These are phyloP conservation scores for Boletus vinaceobasis DNA, from an alignment of 768 basidiomycete genomes.

Conservation along the genomic window DNA sequence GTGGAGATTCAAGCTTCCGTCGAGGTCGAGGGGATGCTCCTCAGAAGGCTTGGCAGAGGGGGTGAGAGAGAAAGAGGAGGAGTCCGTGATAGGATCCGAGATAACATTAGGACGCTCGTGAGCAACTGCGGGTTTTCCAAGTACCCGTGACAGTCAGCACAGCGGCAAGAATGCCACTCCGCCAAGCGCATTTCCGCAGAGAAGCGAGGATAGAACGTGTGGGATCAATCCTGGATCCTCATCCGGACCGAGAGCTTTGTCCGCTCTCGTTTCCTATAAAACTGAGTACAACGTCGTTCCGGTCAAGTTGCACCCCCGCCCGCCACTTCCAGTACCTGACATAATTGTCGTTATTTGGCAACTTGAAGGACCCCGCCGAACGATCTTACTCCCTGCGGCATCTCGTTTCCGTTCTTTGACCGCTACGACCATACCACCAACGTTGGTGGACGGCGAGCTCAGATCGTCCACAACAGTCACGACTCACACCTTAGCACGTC, in stretches of 20 bases:
- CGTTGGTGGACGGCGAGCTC: neutral
- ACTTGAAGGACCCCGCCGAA: conserved; percentile 10
- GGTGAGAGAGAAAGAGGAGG: neutral
- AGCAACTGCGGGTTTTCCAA: neutral
- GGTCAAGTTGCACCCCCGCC: neutral
- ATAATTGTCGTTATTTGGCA: conserved; percentile 10
- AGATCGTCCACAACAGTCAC: conserved; percentile 3
- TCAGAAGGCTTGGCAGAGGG: neutral
- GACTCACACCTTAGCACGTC: neutral
- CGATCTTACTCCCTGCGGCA: neutral
- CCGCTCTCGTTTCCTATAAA: conserved; percentile 7
- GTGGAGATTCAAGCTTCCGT: conserved; percentile 2
- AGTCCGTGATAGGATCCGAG: neutral
- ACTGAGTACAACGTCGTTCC: neutral
- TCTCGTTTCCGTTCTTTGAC: neutral
- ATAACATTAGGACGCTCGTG: neutral
- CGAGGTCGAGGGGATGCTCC: neutral
- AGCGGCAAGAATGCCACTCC: neutral
- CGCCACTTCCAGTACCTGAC: conserved; percentile 6
- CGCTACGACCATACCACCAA: conserved; percentile 1
- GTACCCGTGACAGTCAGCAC: neutral
- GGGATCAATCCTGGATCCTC: neutral
- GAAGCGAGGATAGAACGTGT: conserved; percentile 14
- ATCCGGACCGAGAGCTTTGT: neutral
- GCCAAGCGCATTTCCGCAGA: conserved; percentile 12